These are phyloP conservation scores for Coniochaeta sp. DNA, from an alignment of 2,329 filamentous ascomycete species.

Conservation along the genomic window DNA sequence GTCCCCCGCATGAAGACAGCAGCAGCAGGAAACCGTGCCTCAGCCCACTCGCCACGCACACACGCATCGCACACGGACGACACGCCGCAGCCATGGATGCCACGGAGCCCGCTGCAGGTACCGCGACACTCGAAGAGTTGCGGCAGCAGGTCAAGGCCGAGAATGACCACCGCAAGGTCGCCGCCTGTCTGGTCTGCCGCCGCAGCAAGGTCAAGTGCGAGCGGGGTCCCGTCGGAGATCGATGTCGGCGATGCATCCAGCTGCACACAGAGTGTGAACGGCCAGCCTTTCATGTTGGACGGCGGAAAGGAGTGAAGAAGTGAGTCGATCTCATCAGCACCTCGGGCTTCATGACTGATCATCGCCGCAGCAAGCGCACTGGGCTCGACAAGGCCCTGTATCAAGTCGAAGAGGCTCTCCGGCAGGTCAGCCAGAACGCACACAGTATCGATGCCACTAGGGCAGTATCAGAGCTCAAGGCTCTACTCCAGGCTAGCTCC, in stretches of 20 bases:
- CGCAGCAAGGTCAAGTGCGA: slow-evolving; percentile 63
- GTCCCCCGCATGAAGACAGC: not conserved
- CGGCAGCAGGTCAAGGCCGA: slow-evolving; percentile 1
- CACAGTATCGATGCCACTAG: slow-evolving; percentile 36
- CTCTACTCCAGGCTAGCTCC: slow-evolving; percentile 25
- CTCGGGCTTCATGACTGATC: slow-evolving; percentile 5
- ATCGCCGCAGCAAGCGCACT: slow-evolving; percentile 54
- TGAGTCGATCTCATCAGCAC: slow-evolving; percentile 24
- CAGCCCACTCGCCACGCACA: not conserved
- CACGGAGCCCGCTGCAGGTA: not conserved
- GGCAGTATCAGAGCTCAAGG: slow-evolving; percentile 33
- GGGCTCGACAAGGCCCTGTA: slow-evolving; percentile 67
- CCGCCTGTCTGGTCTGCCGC: slow-evolving; percentile 34
- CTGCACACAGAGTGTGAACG: slow-evolving; percentile 55
- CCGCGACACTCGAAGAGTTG: not conserved
- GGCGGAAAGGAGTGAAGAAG: slow-evolving; percentile 74
- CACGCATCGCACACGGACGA: not conserved
- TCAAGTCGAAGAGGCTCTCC: slow-evolving; percentile 64
- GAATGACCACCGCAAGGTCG: slow-evolving; percentile 1
- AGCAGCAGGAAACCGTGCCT: not conserved
- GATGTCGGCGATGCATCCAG: slow-evolving; percentile 55
- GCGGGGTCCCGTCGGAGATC: slow-evolving; percentile 39
- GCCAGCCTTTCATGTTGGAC: slow-evolving; percentile 64
- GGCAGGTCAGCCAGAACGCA: slow-evolving; percentile 41
- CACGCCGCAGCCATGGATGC: not conserved